A percentile compares a stretch with the other conserved stretches of the same genome.
Evolutionary conservation across 202 grass and related monocot genomes (phyloP).

Genomic region (Saccharum hybrid): DNA sequence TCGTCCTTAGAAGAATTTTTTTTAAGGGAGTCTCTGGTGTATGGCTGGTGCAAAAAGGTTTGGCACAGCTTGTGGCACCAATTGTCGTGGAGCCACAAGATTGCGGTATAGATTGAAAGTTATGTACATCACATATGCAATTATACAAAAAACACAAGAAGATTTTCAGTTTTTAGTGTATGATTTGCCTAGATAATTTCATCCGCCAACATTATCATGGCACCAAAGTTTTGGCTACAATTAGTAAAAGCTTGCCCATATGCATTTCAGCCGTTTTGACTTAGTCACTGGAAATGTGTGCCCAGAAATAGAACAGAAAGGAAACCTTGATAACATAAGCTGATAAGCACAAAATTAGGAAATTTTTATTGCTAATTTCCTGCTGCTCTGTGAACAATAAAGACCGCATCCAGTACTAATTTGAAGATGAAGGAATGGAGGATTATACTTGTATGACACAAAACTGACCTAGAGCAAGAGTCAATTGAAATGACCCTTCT

Average conservation of each 20-base stretch:
- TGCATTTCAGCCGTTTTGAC: neutral
- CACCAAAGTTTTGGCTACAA: neutral
- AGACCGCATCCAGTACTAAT: neutral
- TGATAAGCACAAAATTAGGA: neutral
- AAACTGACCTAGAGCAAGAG: slow-evolving; percentile 85
- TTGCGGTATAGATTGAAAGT: neutral
- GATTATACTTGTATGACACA: slow-evolving; percentile 9
- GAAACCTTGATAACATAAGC: slow-evolving; percentile 3
- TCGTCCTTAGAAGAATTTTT: too few relatives aligned
- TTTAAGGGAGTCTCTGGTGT: neutral
- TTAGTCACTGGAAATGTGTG: neutral
- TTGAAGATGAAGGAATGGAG: neutral
- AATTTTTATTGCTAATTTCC: neutral
- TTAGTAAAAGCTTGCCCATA: neutral
- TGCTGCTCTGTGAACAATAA: neutral
- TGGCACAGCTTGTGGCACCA: neutral
- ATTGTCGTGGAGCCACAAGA: neutral
- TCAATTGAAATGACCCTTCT: slow-evolving; percentile 84
- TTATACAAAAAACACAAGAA: neutral
- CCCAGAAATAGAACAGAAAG: neutral
- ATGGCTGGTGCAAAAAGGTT: neutral
- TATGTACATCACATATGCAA: neutral
- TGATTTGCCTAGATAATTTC: neutral
- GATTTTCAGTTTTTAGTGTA: neutral
- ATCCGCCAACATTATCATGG: neutral